Evolutionary conservation across 345 rosid species (phyloP).

Genomic region (Geranium rotundifolium): DNA sequence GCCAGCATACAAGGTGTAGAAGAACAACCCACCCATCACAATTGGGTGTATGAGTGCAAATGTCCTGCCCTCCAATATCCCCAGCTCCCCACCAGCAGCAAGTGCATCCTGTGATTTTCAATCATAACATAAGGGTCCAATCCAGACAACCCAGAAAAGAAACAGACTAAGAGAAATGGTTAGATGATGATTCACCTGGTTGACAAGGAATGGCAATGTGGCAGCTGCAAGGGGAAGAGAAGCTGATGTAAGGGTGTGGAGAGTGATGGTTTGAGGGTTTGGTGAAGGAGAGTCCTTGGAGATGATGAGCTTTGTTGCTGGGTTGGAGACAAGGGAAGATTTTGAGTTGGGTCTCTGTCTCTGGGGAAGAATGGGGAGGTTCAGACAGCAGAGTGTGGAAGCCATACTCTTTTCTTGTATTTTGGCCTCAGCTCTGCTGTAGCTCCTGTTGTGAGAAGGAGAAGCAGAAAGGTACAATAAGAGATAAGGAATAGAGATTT

Average conservation of each 20-base stretch:
- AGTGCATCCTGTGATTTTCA: slow-evolving; percentile 47
- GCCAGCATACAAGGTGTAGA: slow-evolving; percentile 57
- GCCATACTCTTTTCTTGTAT: slow-evolving; percentile 33
- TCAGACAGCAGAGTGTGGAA: slow-evolving; percentile 51
- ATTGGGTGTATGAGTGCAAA: slow-evolving; percentile 64
- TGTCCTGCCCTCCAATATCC: slow-evolving; percentile 76
- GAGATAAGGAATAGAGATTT: too few species aligned
- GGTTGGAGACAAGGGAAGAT: too few species aligned
- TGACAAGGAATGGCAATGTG: slow-evolving; percentile 54
- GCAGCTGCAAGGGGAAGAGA: slow-evolving; percentile 47
- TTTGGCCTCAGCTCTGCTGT: background rate
- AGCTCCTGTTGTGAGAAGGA: too few species aligned
- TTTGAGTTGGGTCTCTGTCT: slow-evolving; percentile 2
- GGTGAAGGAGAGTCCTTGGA: background rate
- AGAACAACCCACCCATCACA: slow-evolving; percentile 52
- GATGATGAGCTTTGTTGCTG: background rate
- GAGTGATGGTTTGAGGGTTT: slow-evolving; percentile 12
- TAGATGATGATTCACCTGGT: slow-evolving; percentile 27
- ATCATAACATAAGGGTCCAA: background rate
- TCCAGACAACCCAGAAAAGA: background rate
- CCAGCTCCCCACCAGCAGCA: slow-evolving; percentile 69
- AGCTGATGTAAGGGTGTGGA: slow-evolving; percentile 26
- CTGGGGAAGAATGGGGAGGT: slow-evolving; percentile 25
- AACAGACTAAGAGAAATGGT: background rate
- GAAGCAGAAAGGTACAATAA: too few species aligned